Evolutionary conservation across 768 basidiomycete species (phyloP), one percentile per base, ranked within the genome.

Genomic region (Trametes cubensis): DNA sequence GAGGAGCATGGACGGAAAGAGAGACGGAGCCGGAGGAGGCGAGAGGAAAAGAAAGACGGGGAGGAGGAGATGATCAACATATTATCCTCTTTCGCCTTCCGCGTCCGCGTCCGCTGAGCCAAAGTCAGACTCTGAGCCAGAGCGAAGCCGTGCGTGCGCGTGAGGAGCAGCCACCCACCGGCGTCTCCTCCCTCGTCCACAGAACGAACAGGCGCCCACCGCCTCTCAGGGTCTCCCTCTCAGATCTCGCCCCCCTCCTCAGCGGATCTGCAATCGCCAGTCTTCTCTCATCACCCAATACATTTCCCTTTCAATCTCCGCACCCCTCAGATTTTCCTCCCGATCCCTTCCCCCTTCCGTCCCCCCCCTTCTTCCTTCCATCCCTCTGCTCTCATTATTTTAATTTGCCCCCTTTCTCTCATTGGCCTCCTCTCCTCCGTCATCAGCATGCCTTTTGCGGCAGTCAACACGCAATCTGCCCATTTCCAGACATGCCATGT

Each of bases 251-350:
- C 30, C 26, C 34, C 58, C 26, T 23, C 26, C 34, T 1, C 34
- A 39, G 60, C 66, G 50, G 66, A 67, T 67, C 66, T 65, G 23
- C 26, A 53, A 46, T 20, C 59, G 47, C 61, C n/a, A n/a, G n/a
- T 26, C 53, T 44, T 49, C 65, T 66, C 61, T 47, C 25, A 54
- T 62, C 63, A 70, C 67, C 66, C 49, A 45, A 60, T 45, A 60
- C 62, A 61, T 57, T 57, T 60, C 57, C 65, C 68, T 55, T 70
- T 67, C 67, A 66, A 61, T 60, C 71, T 63, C 70, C 67, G 69
- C 67, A 67, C 65, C 60, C 61, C 64, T 59, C 65, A 66, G 67
- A 66, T 68, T 42, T 28, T 26, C 63, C 55, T 62, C 65, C 63
- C 59, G 63, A 66, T 60, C 46, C 63, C 54, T 23, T 50, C 60